Evolutionary conservation across 2,329 filamentous ascomycete genomes (phyloP).

Genomic region (Myriosclerotinia scirpicola): DNA sequence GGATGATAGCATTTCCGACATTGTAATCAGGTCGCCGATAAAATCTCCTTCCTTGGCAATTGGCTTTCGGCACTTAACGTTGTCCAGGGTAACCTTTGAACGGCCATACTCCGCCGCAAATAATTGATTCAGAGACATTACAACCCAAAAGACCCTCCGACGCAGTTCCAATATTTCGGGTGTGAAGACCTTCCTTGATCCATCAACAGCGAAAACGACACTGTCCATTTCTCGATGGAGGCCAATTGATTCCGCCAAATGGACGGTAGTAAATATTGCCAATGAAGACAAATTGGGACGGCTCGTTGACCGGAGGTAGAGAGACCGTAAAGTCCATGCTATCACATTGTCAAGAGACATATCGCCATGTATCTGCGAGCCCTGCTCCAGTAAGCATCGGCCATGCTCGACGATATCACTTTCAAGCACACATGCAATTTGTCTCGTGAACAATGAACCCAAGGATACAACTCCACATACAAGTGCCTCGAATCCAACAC

Average conservation of each 20-base stretch:
- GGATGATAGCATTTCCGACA: conserved; percentile 25
- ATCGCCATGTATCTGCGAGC: conserved; percentile 24
- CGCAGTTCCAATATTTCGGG: conserved; percentile 27
- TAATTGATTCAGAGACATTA: conserved; percentile 30
- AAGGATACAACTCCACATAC: conserved; percentile 41
- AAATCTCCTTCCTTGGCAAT: conserved; percentile 25
- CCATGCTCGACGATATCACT: conserved; percentile 35
- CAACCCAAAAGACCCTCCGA: conserved; percentile 33
- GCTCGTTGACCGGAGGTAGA: conserved; percentile 37
- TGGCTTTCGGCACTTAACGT: conserved; percentile 25
- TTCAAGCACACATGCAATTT: conserved; percentile 33
- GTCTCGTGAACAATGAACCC: conserved; percentile 40
- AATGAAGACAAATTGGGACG: conserved; percentile 36
- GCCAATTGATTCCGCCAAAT: conserved; percentile 37
- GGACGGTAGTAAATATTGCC: conserved; percentile 34
- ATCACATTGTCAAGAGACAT: conserved; percentile 30
- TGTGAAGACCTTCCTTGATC: conserved; percentile 19
- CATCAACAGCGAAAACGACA: conserved; percentile 22
- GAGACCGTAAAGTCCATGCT: conserved; percentile 35
- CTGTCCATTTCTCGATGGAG: conserved; percentile 36
- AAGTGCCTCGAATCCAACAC: conserved; percentile 41
- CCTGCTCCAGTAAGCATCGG: conserved; percentile 32
- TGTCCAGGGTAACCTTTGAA: conserved; percentile 29
- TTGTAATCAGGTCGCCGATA: conserved; percentile 27
- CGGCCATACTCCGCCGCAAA: conserved; percentile 33